phyloP scores from a whole-genome alignment of 2,329 filamentous ascomycete genomes.

The Fusarium abutilonis region DNA sequence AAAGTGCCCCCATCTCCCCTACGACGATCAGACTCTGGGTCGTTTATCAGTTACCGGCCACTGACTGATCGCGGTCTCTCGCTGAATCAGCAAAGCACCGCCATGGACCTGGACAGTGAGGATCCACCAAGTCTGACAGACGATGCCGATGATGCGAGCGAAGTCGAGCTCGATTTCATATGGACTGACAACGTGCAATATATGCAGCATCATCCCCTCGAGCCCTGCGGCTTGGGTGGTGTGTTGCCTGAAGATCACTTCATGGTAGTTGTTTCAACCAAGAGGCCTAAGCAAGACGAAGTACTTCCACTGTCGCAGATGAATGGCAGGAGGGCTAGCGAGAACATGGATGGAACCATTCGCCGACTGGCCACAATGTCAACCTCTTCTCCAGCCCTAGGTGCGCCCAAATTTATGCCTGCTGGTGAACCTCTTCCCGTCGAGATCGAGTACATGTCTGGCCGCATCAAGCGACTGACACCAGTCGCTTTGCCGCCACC shows the following conservation, averaged over 20 bases:
- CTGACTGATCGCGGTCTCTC: slow-evolving; percentile 54
- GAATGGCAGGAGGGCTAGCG: slow-evolving; percentile 37
- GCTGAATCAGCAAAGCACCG: slow-evolving; percentile 27
- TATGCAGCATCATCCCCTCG: slow-evolving; percentile 55
- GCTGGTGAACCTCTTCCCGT: slow-evolving; percentile 37
- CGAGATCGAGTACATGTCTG: slow-evolving; percentile 58
- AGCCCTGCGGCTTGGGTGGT: slow-evolving; percentile 68
- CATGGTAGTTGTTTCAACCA: slow-evolving; percentile 63
- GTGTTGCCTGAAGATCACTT: slow-evolving; percentile 73
- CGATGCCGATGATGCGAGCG: slow-evolving; percentile 51
- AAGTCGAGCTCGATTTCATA: slow-evolving; percentile 56
- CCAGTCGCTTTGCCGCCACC: slow-evolving; percentile 64
- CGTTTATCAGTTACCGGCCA: slow-evolving; percentile 59
- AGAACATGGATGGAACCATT: slow-evolving; percentile 55
- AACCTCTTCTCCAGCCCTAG: slow-evolving; percentile 50
- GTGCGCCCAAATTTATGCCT: slow-evolving; percentile 1
- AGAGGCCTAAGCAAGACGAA: slow-evolving; percentile 51
- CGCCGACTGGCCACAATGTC: slow-evolving; percentile 55
- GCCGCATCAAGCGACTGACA: slow-evolving; percentile 55
- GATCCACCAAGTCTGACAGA: slow-evolving; percentile 49
- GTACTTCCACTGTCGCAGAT: not conserved
- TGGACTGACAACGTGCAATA: slow-evolving; percentile 59
- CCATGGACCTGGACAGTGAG: slow-evolving; percentile 46
- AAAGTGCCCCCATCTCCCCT: slow-evolving; percentile 43
- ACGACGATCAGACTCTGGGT: slow-evolving; percentile 61